Evolutionary conservation across 108 stramenopile species (phyloP).

Genomic region (Cyclotella distinguenda): DNA sequence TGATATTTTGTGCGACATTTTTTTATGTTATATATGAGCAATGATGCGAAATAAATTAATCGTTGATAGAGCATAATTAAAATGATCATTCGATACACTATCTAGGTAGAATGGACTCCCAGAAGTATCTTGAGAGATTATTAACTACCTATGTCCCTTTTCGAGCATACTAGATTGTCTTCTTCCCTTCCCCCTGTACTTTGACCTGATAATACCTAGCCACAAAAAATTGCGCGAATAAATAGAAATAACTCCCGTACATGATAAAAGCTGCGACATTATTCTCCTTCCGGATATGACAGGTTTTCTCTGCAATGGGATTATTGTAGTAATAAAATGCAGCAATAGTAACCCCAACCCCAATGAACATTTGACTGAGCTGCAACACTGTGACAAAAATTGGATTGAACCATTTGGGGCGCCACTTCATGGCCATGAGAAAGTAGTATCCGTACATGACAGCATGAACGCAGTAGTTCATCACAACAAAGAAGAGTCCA

Average conservation of each 20-base stretch:
- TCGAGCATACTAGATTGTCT: slow-evolving; percentile 37
- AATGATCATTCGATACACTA: too few species aligned
- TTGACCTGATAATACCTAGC: slow-evolving; percentile 69
- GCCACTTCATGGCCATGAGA: slow-evolving; percentile 82
- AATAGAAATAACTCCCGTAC: slow-evolving; percentile 87
- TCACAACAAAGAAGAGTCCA: slow-evolving; percentile 97
- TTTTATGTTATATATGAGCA: too few species aligned
- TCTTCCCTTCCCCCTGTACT: slow-evolving; percentile 49
- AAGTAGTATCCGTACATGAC: slow-evolving; percentile 99
- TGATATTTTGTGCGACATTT: background rate
- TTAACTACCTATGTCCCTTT: too few species aligned
- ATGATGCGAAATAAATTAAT: too few species aligned
- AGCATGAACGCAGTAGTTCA: slow-evolving; percentile 99
- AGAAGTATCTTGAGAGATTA: too few species aligned
- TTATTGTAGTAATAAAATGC: slow-evolving; percentile 69
- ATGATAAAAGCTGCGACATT: slow-evolving; percentile 86
- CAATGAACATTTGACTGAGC: slow-evolving; percentile 94
- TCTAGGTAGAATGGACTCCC: too few species aligned
- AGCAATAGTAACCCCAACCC: slow-evolving; percentile 70
- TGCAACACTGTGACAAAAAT: slow-evolving; percentile 88
- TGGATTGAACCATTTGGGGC: slow-evolving; percentile 85
- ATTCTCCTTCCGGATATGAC: slow-evolving; percentile 74
- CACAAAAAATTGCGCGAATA: slow-evolving; percentile 90
- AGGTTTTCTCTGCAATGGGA: slow-evolving; percentile 36
- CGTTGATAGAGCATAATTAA: too few species aligned